These are phyloP conservation scores for Aureobasidium leucospermi DNA, from an alignment of 2,329 filamentous ascomycete species.

Conservation along the genomic window DNA sequence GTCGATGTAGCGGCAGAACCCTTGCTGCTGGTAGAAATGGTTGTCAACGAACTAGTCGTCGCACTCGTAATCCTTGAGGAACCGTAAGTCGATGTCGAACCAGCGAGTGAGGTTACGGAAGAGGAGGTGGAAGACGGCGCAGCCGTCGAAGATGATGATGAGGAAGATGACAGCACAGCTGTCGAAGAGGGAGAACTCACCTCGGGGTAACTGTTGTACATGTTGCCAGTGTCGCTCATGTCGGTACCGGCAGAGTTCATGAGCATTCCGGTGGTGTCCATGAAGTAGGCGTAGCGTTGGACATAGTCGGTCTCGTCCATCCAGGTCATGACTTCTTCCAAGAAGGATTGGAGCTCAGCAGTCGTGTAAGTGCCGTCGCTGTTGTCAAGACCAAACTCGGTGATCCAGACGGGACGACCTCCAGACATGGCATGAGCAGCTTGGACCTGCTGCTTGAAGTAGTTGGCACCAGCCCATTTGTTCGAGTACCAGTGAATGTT, in stretches of 20 bases:
- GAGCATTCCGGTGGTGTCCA: slow-evolving; percentile 24
- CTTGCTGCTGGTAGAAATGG: neutral
- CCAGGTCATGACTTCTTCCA: slow-evolving; percentile 38
- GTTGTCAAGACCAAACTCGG: slow-evolving; percentile 51
- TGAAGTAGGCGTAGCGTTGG: slow-evolving; percentile 31
- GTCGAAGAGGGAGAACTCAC: slow-evolving; percentile 4
- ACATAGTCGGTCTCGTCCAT: slow-evolving; percentile 32
- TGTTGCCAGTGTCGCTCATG: slow-evolving; percentile 18
- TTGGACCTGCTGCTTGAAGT: slow-evolving; percentile 39
- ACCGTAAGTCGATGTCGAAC: neutral
- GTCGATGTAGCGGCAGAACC: neutral
- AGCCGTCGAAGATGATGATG: neutral
- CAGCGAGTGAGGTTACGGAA: neutral
- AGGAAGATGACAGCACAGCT: neutral
- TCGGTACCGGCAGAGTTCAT: slow-evolving; percentile 19
- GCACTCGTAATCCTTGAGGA: slow-evolving; percentile 6
- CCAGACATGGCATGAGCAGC: slow-evolving; percentile 15
- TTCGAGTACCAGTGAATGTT: slow-evolving; percentile 53
- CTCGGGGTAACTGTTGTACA: slow-evolving; percentile 21
- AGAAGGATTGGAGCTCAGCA: slow-evolving; percentile 37
- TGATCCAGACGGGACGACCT: slow-evolving; percentile 34
- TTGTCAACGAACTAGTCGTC: neutral
- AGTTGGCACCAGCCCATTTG: slow-evolving; percentile 23
- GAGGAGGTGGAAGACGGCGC: neutral
- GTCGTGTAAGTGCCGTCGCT: slow-evolving; percentile 25